phyloP scores from a whole-genome alignment of 495 filamentous ascomycete species.

The Tuber microsphaerosporum region DNA sequence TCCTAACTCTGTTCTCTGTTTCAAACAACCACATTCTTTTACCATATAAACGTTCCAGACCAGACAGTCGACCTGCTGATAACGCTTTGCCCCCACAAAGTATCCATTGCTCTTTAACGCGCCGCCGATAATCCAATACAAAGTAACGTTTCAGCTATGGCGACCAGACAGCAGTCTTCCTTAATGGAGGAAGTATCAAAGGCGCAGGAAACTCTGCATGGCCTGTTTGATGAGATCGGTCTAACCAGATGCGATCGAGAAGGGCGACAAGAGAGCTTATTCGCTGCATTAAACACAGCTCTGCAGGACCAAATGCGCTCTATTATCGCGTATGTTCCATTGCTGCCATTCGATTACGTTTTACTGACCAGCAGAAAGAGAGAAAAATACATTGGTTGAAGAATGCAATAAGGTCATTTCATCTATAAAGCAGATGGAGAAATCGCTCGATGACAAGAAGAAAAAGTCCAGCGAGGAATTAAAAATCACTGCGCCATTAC shows the following conservation, averaged over 20 bases:
- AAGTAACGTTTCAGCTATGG: not conserved
- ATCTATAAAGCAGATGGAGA: constrained; percentile 84
- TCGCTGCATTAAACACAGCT: constrained; percentile 31
- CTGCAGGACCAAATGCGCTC: constrained; percentile 41
- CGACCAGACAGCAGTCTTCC: constrained; percentile 17
- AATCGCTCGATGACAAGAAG: constrained; percentile 70
- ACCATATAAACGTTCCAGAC: not conserved
- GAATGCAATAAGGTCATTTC: constrained; percentile 81
- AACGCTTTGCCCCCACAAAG: not conserved
- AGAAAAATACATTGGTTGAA: constrained; percentile 79
- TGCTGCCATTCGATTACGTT: constrained; percentile 37
- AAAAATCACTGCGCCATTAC: constrained; percentile 70
- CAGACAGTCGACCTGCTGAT: constrained; percentile 18
- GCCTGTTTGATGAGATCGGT: constrained; percentile 92
- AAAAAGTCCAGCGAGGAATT: constrained; percentile 57
- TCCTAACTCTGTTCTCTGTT: constrained; percentile 1
- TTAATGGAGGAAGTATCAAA: constrained; percentile 30
- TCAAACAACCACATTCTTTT: not conserved
- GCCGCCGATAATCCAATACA: not conserved
- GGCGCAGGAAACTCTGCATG: constrained; percentile 54
- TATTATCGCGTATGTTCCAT: constrained; percentile 13
- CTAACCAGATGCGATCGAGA: constrained; percentile 85
- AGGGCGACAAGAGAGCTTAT: constrained; percentile 72
- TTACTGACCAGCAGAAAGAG: constrained; percentile 46
- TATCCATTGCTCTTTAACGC: not conserved